Evolutionary conservation across 2,329 filamentous ascomycete species (phyloP).

Genomic region (Penicillium griseofulvum): DNA sequence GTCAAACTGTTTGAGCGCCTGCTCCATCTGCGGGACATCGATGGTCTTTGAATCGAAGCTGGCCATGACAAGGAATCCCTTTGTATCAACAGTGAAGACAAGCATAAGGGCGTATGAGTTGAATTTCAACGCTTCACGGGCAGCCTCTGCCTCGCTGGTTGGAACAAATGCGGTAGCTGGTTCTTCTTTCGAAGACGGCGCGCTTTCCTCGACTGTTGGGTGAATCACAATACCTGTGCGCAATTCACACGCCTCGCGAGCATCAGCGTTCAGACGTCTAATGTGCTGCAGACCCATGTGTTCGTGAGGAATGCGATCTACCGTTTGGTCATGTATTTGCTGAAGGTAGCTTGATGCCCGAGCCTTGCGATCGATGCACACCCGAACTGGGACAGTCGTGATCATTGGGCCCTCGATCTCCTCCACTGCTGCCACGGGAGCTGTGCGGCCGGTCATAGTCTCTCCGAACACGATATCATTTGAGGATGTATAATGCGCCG

Average conservation of each 20-base stretch:
- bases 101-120: constrained; percentile 61
- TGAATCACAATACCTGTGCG: constrained; percentile 21
- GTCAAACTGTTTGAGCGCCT: constrained; percentile 49
- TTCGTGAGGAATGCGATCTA: constrained; percentile 59
- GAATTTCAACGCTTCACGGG: constrained; percentile 57
- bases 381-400: constrained; percentile 43
- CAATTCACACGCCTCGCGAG: constrained; percentile 42
- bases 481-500: constrained; percentile 36
- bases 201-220: constrained; percentile 14
- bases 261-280: constrained; percentile 50
- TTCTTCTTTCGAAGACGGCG: background rate
- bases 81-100: constrained; percentile 57
- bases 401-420: constrained; percentile 39
- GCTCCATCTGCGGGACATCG: constrained; percentile 49
- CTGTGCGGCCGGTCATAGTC: constrained; percentile 43
- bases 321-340: constrained; percentile 53
- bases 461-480: constrained; percentile 45
- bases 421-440: too few species aligned
- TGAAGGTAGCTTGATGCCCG: constrained; percentile 51
- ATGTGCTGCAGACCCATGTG: constrained; percentile 53
- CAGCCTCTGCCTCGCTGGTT: constrained; percentile 56
- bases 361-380: constrained; percentile 32
- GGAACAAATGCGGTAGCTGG: constrained; percentile 56
- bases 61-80: constrained; percentile 61
- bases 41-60: constrained; percentile 61